phyloP scores from a whole-genome alignment of 139 green algal genomes.

The Picochlorum sp. region DNA sequence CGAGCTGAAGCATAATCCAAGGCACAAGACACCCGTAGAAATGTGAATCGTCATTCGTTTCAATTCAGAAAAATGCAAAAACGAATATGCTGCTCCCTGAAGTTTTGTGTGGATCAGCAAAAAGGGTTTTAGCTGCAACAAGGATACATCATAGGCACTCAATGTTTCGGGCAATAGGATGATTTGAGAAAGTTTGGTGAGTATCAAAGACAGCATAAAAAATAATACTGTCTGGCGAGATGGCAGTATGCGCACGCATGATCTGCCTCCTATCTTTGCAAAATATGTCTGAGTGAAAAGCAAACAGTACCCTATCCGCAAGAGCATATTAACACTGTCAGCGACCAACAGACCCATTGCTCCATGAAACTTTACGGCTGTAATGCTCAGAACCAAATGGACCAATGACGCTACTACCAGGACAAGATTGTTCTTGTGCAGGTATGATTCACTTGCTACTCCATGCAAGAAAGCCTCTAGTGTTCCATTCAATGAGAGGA shows the following conservation, averaged over 20 bases:
- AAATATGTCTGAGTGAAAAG: constrained; percentile 27
- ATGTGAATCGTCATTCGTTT: too few relatives aligned
- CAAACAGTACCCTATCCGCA: constrained; percentile 59
- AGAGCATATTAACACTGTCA: constrained; percentile 61
- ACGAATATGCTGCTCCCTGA: too few relatives aligned
- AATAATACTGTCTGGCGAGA: neutral
- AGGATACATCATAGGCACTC: neutral
- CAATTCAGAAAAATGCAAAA: too few relatives aligned
- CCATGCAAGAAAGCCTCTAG: constrained; percentile 78
- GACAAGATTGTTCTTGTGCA: constrained; percentile 39
- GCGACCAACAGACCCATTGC: constrained; percentile 54
- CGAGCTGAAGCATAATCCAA: too few relatives aligned
- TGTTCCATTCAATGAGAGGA: constrained; percentile 66
- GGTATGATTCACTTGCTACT: constrained; percentile 24
- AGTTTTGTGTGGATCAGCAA: too few relatives aligned
- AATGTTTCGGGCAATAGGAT: neutral
- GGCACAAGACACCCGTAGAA: too few relatives aligned
- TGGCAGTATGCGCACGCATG: neutral
- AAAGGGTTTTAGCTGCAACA: neutral
- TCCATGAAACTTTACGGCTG: constrained; percentile 20
- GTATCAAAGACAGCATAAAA: neutral
- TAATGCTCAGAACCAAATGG: constrained; percentile 43
- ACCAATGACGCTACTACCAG: constrained; percentile 38
- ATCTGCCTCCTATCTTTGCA: neutral
- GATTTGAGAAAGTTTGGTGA: neutral